A percentile compares a stretch with the other conserved stretches of the same genome.
phyloP scores from a whole-genome alignment of 1,139 yeast genomes.

The Saccharomycopsis crataegensis region DNA sequence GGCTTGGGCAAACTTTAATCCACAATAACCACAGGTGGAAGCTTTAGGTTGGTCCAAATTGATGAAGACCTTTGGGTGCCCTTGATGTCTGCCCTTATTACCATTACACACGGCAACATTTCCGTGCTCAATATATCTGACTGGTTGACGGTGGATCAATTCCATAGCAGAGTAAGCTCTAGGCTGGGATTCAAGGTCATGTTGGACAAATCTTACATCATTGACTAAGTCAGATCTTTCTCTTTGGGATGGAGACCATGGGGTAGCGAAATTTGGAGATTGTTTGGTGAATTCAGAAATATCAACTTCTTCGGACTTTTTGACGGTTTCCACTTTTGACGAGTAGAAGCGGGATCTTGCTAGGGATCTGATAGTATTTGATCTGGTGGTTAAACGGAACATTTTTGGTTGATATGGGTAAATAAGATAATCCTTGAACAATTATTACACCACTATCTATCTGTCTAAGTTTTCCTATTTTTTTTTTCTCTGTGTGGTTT shows the following conservation, averaged over 20 bases:
- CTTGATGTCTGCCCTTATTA: constrained; percentile 67
- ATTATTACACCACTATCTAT: not conserved
- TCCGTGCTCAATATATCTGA: constrained; percentile 49
- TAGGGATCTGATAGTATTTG: not conserved
- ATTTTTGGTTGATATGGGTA: not conserved
- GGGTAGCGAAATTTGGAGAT: constrained; percentile 65
- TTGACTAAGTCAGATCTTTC: constrained; percentile 52
- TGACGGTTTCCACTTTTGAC: constrained; percentile 11
- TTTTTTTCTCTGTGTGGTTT: not conserved
- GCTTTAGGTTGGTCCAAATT: constrained; percentile 72
- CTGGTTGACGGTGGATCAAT: constrained; percentile 67
- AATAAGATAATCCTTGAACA: not conserved
- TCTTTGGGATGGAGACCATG: constrained; percentile 70
- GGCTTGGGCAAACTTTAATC: constrained; percentile 52
- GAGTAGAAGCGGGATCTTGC: constrained; percentile 12
- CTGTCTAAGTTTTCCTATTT: not conserved
- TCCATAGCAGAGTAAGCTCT: constrained; percentile 82
- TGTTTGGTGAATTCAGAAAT: constrained; percentile 32
- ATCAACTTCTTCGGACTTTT: constrained; percentile 11
- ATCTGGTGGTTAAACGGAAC: not conserved
- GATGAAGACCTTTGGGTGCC: constrained; percentile 81
- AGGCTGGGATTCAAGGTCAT: constrained; percentile 63
- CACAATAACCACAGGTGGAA: constrained; percentile 76
- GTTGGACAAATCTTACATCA: constrained; percentile 68
- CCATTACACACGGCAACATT: constrained; percentile 81